These are phyloP conservation scores for Jacaranda mimosifolia DNA, from an alignment of 257 asterid genomes.

Conservation along the genomic window DNA sequence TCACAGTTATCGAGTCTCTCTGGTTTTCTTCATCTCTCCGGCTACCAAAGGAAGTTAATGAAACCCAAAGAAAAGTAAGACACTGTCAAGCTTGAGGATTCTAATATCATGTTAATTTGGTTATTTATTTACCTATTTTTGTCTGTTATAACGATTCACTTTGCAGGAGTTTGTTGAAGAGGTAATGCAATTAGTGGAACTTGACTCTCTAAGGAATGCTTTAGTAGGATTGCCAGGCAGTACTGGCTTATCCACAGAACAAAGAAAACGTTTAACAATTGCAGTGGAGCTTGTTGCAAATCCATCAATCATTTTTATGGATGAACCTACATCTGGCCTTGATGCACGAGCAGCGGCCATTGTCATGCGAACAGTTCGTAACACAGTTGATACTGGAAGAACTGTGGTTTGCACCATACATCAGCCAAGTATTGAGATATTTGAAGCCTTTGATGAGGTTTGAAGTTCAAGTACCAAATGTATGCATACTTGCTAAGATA, in stretches of 20 bases:
- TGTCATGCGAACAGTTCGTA: conserved; percentile 94
- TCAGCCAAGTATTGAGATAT: conserved; percentile 94
- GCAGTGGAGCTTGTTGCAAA: conserved; percentile 97
- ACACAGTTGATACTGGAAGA: conserved; percentile 95
- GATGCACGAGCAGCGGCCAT: conserved; percentile 99
- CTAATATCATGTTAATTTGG: not conserved
- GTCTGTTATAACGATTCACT: conserved; percentile 19
- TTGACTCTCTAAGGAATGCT: conserved; percentile 73
- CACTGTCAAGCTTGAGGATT: conserved; percentile 23
- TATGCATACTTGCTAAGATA: not conserved
- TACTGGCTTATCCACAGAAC: conserved; percentile 90
- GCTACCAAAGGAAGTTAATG: conserved; percentile 78
- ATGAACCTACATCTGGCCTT: conserved; percentile 96
- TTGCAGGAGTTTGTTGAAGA: conserved; percentile 89
- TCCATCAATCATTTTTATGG: conserved; percentile 96
- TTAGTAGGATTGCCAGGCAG: conserved; percentile 92
- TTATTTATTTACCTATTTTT: not conserved
- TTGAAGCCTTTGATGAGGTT: conserved; percentile 98
- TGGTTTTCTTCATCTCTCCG: conserved; percentile 81
- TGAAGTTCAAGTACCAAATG: conserved; percentile 16
- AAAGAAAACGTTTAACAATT: conserved; percentile 91
- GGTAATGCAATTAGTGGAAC: conserved; percentile 90
- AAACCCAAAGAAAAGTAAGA: conserved; percentile 70
- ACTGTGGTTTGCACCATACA: conserved; percentile 98
- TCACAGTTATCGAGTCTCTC: conserved; percentile 84